A percentile compares a stretch with the other conserved stretches of the same genome.
Evolutionary conservation across 1,284 basidiomycete genomes (phyloP).

Genomic region (Neonothopanus nambi): DNA sequence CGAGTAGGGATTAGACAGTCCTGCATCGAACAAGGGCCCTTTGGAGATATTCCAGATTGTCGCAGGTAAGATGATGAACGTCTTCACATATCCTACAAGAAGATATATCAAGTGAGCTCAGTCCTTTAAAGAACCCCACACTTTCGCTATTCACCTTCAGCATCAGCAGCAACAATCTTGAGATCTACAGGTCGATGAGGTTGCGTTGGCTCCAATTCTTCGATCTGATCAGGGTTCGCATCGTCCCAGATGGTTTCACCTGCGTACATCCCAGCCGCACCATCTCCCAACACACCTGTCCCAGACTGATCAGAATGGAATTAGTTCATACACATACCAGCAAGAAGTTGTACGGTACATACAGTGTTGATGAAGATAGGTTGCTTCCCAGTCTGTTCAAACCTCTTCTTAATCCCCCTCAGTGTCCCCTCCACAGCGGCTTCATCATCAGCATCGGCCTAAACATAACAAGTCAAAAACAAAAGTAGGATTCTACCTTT

Average conservation of each 20-base stretch:
- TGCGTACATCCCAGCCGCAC: conserved; percentile 33
- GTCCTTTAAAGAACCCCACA: background rate
- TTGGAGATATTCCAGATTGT: conserved; percentile 46
- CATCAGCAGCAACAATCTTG: conserved; percentile 35
- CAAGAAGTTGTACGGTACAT: conserved; percentile 18
- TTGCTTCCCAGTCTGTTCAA: conserved; percentile 39
- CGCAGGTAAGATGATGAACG: conserved; percentile 45
- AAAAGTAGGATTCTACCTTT: no score
- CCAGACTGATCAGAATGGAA: conserved; percentile 18
- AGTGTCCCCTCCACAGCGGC: conserved; percentile 42
- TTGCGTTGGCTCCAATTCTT: conserved; percentile 31
- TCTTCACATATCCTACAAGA: conserved; percentile 44
- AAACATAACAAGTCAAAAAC: no score
- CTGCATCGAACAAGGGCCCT: conserved; percentile 38
- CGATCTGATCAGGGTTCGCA: conserved; percentile 36
- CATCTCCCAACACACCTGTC: conserved; percentile 35
- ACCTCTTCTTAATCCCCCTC: conserved; percentile 42
- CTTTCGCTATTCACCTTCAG: conserved; percentile 27
- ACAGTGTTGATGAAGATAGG: conserved; percentile 56
- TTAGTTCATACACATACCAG: background rate
- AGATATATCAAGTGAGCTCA: background rate
- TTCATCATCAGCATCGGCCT: conserved; percentile 46
- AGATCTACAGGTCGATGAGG: conserved; percentile 42
- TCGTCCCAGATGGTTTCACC: conserved; percentile 38
- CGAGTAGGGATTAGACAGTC: conserved; percentile 44